phyloP scores from a whole-genome alignment of 2,329 filamentous ascomycete species.

The Exophiala lecanii-corni region DNA sequence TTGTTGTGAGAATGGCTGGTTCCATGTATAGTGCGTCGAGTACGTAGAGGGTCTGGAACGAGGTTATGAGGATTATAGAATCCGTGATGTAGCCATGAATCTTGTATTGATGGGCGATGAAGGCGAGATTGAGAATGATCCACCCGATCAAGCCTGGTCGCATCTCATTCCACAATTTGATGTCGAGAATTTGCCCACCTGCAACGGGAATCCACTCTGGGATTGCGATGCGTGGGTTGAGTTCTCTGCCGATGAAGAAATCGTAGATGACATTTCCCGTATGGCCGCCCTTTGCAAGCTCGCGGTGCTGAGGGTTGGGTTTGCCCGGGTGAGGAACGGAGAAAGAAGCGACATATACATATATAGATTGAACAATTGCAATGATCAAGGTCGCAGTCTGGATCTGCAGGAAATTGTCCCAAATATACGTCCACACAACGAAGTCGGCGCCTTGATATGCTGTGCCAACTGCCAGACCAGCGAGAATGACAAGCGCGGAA shows the following conservation, averaged over 20 bases:
- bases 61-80: slow-evolving; percentile 73
- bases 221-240: slow-evolving; percentile 73
- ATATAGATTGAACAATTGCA: slow-evolving; percentile 66
- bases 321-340: slow-evolving; percentile 58
- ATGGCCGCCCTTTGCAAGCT: slow-evolving; percentile 76
- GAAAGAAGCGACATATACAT: slow-evolving; percentile 79
- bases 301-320: slow-evolving; percentile 66
- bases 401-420: slow-evolving; percentile 83
- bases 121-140: slow-evolving; percentile 79
- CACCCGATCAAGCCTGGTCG: slow-evolving; percentile 89
- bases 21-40: slow-evolving; percentile 86
- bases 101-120: slow-evolving; percentile 82
- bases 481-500: slow-evolving; percentile 69
- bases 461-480: slow-evolving; percentile 69
- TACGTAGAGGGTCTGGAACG: slow-evolving; percentile 76
- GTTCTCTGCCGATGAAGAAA: slow-evolving; percentile 93
- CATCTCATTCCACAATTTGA: slow-evolving; percentile 86
- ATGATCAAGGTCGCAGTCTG: slow-evolving; percentile 79
- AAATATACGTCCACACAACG: slow-evolving; percentile 85
- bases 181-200: slow-evolving; percentile 68
- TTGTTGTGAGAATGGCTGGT: slow-evolving; percentile 81
- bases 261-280: slow-evolving; percentile 86
- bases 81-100: slow-evolving; percentile 79
- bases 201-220: slow-evolving; percentile 61
- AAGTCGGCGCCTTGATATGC: slow-evolving; percentile 73